Evolutionary conservation across 495 filamentous ascomycete species (phyloP).

Genomic region (Hypoxylon rickii): DNA sequence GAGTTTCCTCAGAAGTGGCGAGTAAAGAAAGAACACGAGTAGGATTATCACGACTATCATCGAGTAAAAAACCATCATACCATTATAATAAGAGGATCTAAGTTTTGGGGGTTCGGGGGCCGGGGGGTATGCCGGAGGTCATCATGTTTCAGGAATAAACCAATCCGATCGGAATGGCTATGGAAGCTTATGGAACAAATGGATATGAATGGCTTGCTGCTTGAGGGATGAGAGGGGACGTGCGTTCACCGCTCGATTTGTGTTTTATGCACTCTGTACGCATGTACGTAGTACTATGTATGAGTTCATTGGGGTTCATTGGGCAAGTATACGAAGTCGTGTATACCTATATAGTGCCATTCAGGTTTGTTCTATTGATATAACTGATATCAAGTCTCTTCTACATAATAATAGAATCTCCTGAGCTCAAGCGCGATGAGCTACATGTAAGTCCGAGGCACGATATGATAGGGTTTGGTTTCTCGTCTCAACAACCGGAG

Average conservation of each 20-base stretch:
- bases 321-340: slow-evolving; percentile 15
- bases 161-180: slow-evolving; percentile 13
- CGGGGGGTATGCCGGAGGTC: slow-evolving; percentile 7
- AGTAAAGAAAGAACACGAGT: too few relatives aligned
- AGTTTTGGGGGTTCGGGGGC: slow-evolving; percentile 7
- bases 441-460: too few relatives aligned
- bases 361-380: too few relatives aligned
- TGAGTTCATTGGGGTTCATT: slow-evolving; percentile 8
- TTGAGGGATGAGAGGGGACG: neutral
- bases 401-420: too few relatives aligned
- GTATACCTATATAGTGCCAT: neutral
- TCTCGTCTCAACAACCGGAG: too few relatives aligned
- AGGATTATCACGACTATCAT: too few relatives aligned
- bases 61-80: too few relatives aligned
- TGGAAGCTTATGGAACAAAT: slow-evolving; percentile 11
- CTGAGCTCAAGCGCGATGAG: too few relatives aligned
- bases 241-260: slow-evolving; percentile 30
- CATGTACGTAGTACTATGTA: slow-evolving; percentile 9
- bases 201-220: slow-evolving; percentile 11
- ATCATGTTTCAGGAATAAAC: slow-evolving; percentile 27
- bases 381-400: too few relatives aligned
- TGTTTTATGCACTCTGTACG: too few relatives aligned
- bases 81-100: neutral
- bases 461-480: neutral
- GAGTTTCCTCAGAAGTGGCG: too few relatives aligned